These are phyloP conservation scores for Lanzia echinophila DNA, from an alignment of 2,329 filamentous ascomycete genomes.

Conservation along the genomic window DNA sequence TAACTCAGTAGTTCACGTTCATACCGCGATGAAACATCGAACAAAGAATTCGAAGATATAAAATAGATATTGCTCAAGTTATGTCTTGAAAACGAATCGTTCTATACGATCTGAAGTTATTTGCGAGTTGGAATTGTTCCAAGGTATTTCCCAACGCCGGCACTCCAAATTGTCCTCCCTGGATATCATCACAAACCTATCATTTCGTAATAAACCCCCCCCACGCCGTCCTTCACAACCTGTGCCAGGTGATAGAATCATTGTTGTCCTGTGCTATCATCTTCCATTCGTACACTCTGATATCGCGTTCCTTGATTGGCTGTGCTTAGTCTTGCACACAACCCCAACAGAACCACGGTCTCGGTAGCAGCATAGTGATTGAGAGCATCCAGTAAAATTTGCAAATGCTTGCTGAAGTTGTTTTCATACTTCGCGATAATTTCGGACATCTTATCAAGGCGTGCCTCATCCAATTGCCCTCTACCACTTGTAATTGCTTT, in stretches of 20 bases:
- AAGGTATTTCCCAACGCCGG: slow-evolving; percentile 2
- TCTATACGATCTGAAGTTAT: too few relatives aligned
- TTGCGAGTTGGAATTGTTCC: neutral
- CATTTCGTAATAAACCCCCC: neutral
- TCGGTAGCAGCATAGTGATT: slow-evolving; percentile 98
- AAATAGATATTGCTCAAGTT: too few relatives aligned
- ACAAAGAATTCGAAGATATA: too few relatives aligned
- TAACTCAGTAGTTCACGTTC: too few relatives aligned
- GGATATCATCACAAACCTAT: slow-evolving; percentile 13
- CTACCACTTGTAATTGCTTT: slow-evolving; percentile 12
- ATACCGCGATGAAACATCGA: too few relatives aligned
- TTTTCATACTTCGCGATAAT: slow-evolving; percentile 87
- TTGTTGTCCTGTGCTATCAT: slow-evolving; percentile 36
- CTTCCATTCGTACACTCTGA: slow-evolving; percentile 52
- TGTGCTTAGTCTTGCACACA: slow-evolving; percentile 76
- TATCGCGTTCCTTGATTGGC: slow-evolving; percentile 71
- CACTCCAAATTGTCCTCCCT: slow-evolving; percentile 3
- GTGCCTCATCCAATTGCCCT: slow-evolving; percentile 20
- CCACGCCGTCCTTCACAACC: slow-evolving; percentile 4
- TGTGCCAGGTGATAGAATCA: slow-evolving; percentile 6
- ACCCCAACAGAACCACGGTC: slow-evolving; percentile 84
- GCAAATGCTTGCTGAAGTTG: slow-evolving; percentile 86
- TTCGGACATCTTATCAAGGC: slow-evolving; percentile 56
- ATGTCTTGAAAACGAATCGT: too few relatives aligned
- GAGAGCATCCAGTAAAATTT: slow-evolving; percentile 87